Evolutionary conservation across 177 flowering plant genomes (phyloP).

Genomic region (Telopea speciosissima): DNA sequence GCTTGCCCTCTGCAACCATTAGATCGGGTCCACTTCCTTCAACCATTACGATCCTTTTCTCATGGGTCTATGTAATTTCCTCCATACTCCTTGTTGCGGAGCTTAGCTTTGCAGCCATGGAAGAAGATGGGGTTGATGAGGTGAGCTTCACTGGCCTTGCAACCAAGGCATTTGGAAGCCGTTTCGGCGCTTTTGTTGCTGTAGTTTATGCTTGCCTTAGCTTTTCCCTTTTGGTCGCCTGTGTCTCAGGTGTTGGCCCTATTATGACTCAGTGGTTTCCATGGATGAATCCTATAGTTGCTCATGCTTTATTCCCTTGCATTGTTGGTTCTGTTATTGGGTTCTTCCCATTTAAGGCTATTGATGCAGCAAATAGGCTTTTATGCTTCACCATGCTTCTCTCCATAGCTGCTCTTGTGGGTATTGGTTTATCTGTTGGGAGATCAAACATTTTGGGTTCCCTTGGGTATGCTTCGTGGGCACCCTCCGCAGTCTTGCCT

Average conservation of each 20-base stretch:
- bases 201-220: slow-evolving; percentile 49
- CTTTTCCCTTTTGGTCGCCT: slow-evolving; percentile 56
- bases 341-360: slow-evolving; percentile 46
- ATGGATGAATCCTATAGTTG: slow-evolving; percentile 25
- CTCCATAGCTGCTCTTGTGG: slow-evolving; percentile 39
- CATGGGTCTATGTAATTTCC: slow-evolving; percentile 64
- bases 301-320: slow-evolving; percentile 46
- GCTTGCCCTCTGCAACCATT: slow-evolving; percentile 55
- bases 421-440: slow-evolving; percentile 48
- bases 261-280: slow-evolving; percentile 58
- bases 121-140: slow-evolving; percentile 47
- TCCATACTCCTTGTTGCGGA: slow-evolving; percentile 58
- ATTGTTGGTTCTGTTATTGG: slow-evolving; percentile 30
- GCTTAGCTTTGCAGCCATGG: slow-evolving; percentile 64
- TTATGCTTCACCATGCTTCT: no score
- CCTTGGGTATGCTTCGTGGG: slow-evolving; percentile 45
- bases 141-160: slow-evolving; percentile 69
- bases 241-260: slow-evolving; percentile 64
- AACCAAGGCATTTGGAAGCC: slow-evolving; percentile 39
- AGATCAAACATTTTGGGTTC: slow-evolving; percentile 39
- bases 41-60: slow-evolving; percentile 41
- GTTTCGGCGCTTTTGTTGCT: slow-evolving; percentile 45
- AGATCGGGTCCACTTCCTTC: slow-evolving; percentile 60
- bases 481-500: slow-evolving; percentile 40
- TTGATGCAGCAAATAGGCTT: slow-evolving; percentile 22